Conservation (phyloP, 2,329 filamentous ascomycete species). For the Keithomyces neogunnii region DNA sequence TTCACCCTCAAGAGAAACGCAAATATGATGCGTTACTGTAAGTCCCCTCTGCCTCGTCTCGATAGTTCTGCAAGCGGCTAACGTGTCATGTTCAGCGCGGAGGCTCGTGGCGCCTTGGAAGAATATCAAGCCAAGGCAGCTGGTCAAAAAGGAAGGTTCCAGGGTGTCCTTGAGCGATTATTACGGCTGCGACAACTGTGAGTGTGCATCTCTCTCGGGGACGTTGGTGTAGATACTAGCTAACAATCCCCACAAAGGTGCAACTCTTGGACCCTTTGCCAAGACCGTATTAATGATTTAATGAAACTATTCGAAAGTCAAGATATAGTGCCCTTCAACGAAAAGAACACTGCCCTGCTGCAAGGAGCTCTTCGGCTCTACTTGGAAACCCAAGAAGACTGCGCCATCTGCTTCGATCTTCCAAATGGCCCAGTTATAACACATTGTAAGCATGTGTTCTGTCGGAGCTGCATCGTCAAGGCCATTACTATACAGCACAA, state of each 20-base stretch:
- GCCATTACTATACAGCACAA: constrained; percentile 69
- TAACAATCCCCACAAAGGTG: constrained; percentile 36
- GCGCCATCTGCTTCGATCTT: constrained; percentile 69
- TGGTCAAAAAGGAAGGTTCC: constrained; percentile 50
- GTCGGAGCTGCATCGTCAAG: constrained; percentile 61
- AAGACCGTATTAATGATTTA: constrained; percentile 64
- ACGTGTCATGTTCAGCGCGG: constrained; percentile 36
- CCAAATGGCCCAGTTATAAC: constrained; percentile 72
- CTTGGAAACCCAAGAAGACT: constrained; percentile 76
- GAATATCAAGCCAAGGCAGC: constrained; percentile 43
- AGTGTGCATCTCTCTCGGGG: constrained; percentile 8
- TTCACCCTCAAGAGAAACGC: constrained; percentile 63
- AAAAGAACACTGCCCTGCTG: constrained; percentile 62
- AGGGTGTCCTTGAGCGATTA: constrained; percentile 70
- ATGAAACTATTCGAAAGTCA: constrained; percentile 60
- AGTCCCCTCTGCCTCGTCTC: constrained; percentile 17
- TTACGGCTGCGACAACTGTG: constrained; percentile 71
- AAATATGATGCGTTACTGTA: constrained; percentile 69
- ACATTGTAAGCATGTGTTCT: constrained; percentile 75
- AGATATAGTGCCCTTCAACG: constrained; percentile 59
- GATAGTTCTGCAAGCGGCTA: constrained; percentile 8
- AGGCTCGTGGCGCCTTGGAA: constrained; percentile 65
- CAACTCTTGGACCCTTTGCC: constrained; percentile 81
- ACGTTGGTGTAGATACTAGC: background rate
- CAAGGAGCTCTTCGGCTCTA: constrained; percentile 68